Percentiles rank a stretch among this genome's conserved stretches.
Evolutionary conservation across 352 stramenopile genomes (phyloP).

Genomic region (Phytophthora rubi): DNA sequence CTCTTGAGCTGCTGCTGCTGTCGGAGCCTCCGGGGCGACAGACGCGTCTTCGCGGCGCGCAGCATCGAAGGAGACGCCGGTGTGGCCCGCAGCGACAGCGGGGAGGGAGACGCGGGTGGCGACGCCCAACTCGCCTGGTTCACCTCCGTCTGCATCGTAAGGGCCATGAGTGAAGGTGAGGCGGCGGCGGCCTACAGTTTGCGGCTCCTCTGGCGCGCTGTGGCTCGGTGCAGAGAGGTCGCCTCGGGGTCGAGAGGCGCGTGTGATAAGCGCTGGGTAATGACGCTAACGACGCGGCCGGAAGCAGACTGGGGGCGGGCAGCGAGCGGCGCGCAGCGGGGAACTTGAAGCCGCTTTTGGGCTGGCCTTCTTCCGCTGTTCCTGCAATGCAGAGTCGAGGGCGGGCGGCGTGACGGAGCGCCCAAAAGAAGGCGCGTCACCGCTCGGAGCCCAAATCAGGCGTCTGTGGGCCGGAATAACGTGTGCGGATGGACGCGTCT

Average conservation of each 20-base stretch:
- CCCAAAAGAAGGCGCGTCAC: constrained; percentile 3
- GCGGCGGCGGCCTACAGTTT: constrained; percentile 3
- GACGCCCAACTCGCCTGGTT: constrained; percentile 32
- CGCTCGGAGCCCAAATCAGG: neutral
- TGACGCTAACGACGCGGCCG: neutral
- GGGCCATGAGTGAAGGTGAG: constrained; percentile 26
- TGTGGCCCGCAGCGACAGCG: constrained; percentile 32
- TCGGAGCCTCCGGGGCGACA: constrained; percentile 1
- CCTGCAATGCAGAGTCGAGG: neutral
- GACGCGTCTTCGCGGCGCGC: neutral
- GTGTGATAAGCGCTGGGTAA: neutral
- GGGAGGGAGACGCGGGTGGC: constrained; percentile 26
- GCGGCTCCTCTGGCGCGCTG: neutral
- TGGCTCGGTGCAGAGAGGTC: neutral
- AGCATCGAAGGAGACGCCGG: constrained; percentile 18
- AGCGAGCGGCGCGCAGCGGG: neutral
- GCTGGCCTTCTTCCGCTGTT: neutral
- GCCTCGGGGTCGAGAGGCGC: neutral
- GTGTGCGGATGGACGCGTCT: neutral
- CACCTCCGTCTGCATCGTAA: constrained; percentile 43
- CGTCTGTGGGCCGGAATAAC: neutral
- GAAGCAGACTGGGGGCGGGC: neutral
- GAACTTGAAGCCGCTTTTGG: neutral
- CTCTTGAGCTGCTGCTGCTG: neutral
- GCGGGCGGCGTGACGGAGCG: neutral